Conservation (phyloP, 805 yeast genomes). For the Pichia scutulata region DNA sequence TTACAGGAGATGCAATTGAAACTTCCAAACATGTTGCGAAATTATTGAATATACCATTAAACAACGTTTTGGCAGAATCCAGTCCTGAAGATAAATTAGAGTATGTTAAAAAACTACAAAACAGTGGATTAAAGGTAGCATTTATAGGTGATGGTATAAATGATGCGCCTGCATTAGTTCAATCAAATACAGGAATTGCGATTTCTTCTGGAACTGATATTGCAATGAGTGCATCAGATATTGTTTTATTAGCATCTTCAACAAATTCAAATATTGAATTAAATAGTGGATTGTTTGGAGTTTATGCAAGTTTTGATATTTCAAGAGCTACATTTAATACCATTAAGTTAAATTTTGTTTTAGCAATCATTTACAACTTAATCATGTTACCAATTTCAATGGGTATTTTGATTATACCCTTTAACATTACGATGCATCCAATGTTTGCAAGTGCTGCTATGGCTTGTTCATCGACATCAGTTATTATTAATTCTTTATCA, state of each 20-base stretch:
- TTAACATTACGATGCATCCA: conserved; percentile 73
- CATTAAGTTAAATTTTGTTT: conserved; percentile 72
- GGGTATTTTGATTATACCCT: conserved; percentile 75
- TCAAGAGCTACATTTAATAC: conserved; percentile 62
- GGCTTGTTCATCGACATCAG: conserved; percentile 90
- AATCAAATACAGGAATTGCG: conserved; percentile 85
- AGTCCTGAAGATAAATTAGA: conserved; percentile 72
- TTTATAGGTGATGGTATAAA: conserved; percentile 98
- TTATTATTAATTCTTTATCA: conserved; percentile 69
- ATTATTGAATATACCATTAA: conserved; percentile 55
- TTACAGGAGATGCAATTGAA: conserved; percentile 74
- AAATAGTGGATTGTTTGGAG: conserved; percentile 29
- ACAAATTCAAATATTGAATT: conserved; percentile 10
- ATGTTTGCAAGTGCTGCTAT: conserved; percentile 85
- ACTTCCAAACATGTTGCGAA: conserved; percentile 61
- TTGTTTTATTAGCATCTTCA: conserved; percentile 56
- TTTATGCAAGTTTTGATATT: conserved; percentile 57
- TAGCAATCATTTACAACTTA: conserved; percentile 81
- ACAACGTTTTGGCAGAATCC: conserved; percentile 65
- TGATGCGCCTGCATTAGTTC: conserved; percentile 92
- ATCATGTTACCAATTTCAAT: conserved; percentile 90
- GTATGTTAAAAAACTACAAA: conserved; percentile 52
- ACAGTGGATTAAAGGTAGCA: conserved; percentile 44
- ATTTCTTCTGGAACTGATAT: conserved; percentile 91
- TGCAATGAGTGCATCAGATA: conserved; percentile 94